A percentile compares a stretch with the other conserved stretches of the same genome.
These are phyloP conservation scores for Dryas integrifolia DNA, from an alignment of 331 rosid genomes.

Conservation along the genomic window DNA sequence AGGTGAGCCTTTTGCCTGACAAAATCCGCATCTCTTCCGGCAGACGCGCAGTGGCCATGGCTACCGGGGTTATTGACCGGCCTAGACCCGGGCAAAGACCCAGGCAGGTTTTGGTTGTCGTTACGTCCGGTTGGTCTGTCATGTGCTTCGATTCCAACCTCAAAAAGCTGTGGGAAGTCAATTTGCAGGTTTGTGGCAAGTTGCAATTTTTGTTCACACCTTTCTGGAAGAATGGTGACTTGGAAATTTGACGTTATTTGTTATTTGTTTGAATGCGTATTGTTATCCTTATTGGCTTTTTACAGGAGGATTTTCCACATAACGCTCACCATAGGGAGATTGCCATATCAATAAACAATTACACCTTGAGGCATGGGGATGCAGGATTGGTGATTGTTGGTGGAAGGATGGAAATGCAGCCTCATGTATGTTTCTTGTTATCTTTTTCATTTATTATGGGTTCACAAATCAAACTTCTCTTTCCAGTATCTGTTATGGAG, in stretches of 20 bases:
- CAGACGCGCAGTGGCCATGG: constrained; percentile 95
- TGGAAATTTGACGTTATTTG: background rate
- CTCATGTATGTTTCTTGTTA: constrained; percentile 59
- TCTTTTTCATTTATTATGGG: background rate
- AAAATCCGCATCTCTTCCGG: constrained; percentile 83
- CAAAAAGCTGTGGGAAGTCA: constrained; percentile 82
- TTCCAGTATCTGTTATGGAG: background rate
- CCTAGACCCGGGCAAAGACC: constrained; percentile 58
- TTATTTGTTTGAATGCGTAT: background rate
- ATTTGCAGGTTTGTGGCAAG: constrained; percentile 67
- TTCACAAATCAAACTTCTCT: background rate
- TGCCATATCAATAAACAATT: constrained; percentile 78
- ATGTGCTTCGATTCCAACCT: constrained; percentile 99
- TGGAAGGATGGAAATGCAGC: constrained; percentile 96
- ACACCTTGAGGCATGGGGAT: constrained; percentile 92
- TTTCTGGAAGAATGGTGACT: background rate
- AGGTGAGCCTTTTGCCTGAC: constrained; percentile 85
- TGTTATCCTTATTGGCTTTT: constrained; percentile 14
- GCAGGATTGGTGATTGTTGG: constrained; percentile 90
- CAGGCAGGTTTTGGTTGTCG: constrained; percentile 86
- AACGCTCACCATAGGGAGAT: constrained; percentile 96
- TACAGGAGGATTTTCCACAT: constrained; percentile 92
- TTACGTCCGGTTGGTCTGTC: constrained; percentile 93
- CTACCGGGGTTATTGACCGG: constrained; percentile 77
- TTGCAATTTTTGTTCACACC: constrained; percentile 15